Evolutionary conservation across 2,329 filamentous ascomycete genomes (phyloP), one percentile per base, ranked within the genome.

Genomic region (Blumeriella jaapii): DNA sequence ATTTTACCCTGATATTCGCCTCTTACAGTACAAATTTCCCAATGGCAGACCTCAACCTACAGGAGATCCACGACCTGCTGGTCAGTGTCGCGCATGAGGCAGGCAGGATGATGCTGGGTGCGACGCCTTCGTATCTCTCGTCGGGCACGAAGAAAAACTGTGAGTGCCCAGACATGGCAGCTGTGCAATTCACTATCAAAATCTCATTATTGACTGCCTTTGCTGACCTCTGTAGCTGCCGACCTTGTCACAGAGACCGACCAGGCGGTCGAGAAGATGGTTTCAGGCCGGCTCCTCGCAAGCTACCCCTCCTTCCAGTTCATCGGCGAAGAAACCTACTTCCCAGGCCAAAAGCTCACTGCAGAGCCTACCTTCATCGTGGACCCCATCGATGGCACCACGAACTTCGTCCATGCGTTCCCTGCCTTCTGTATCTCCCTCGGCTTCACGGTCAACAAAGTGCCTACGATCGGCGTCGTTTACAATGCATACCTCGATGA

Each of bases 341-440:
- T 74, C 44, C 70, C 78, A 1, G 80, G 80, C 49, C 61, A 67
- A 41, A 61, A 59, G 27, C 63, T 89, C 29, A 78, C 74, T 0
- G 57, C 66, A 18, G 68, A 68, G 11, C 82, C 82, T 2, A 89
- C 82, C 27, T 87, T 87, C 60, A 71, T 87, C 52, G 77, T 82
- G 46, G 82, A 89, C 55, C 82, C 82, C 28, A 86, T 89, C 49
- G 82, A 89, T 60, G 82, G 80, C 52, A 86, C 74, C 5, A 84
- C 78, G 32, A 87, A 87, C 65, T 86, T 89, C 53, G 71, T 87
- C 29, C 82, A 87, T 59, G 71, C 69, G 13, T 79, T 83, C 59
- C 79, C 80, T 4, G 69, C 74, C 50, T 80, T 82, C 42, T 82
- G 76, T 61, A 78, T 87, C 60, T 84, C 79, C 8, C 73, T 89